These are phyloP conservation scores for Eutrema salsugineum DNA, from an alignment of 441 rosid genomes.

Conservation along the genomic window DNA sequence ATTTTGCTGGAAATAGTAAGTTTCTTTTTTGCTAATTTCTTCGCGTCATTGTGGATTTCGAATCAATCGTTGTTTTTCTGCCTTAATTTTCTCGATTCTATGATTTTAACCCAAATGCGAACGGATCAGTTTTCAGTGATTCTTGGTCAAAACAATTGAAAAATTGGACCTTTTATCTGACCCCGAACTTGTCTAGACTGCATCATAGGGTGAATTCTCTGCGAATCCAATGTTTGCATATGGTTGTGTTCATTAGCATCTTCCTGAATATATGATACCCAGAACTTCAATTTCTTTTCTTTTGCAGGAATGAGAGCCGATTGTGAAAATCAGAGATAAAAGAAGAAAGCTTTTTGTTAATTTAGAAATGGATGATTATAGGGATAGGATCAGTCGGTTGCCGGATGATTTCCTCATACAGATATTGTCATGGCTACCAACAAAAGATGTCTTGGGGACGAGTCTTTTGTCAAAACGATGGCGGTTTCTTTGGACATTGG, in stretches of 20 bases:
- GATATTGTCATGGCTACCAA: conserved; percentile 25
- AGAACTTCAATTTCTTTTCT: neutral
- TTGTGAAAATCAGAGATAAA: neutral
- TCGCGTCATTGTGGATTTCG: neutral
- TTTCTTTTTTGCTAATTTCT: neutral
- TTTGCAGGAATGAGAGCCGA: neutral
- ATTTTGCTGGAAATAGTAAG: conserved; percentile 3
- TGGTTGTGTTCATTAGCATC: neutral
- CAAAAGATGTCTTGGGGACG: conserved; percentile 16
- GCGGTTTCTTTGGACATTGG: conserved; percentile 24
- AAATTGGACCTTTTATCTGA: neutral
- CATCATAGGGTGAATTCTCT: neutral
- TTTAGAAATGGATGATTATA: neutral
- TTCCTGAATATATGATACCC: neutral
- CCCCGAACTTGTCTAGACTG: neutral
- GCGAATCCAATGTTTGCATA: neutral
- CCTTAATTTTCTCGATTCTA: neutral
- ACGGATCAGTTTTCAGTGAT: neutral
- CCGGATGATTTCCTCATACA: conserved; percentile 30
- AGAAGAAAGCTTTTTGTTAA: neutral
- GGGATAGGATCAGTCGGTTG: conserved; percentile 21
- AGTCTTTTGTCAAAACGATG: conserved; percentile 25
- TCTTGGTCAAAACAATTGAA: neutral
- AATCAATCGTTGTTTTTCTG: neutral
- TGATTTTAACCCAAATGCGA: neutral